Base-by-base conservation (phyloP, 2,329 filamentous ascomycete species). In the Teratosphaeria viscida region DNA sequence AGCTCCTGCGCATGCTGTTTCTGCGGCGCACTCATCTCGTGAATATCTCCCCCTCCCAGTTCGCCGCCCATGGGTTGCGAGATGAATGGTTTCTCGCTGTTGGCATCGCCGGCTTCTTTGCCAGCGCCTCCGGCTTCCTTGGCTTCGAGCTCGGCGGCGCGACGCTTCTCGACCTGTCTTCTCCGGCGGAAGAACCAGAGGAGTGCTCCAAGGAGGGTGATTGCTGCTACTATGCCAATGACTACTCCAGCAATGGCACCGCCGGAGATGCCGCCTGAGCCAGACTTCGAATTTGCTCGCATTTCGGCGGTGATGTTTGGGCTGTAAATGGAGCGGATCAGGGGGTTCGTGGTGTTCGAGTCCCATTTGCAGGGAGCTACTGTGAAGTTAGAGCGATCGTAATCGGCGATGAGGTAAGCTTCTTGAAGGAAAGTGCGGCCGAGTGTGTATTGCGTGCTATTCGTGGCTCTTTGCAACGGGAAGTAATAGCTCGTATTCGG, bases 371-470 rank as follows among this genome's bases (percentile, higher is more conserved):
- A 73, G 11, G 71, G 71, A 3, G 71, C 70, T 34, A 74, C 62
- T 16, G 71, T 73, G 62, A 74, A 73, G 61, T 73, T 73, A 26
- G 58, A 55, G 39, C 67, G 66, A 27, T 73, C 70, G 62, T 74
- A 74, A 60, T 74, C 72, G 7, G 67, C 69, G 52, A 72, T 71
- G 5, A 74, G 58, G 56, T 74, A 74, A n/a, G 72, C 71, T 65
- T 74, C 72, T 61, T 74, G 72, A 32, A 74, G 64, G 64, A 74
- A 74, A 0, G 69, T 63, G 10, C 72, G 69, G 27, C 72, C 72
- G 1, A 74, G 65, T 0, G 70, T 73, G 62, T 73, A 73, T 56
- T 74, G 72, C 1, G 68, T 69, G 12, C 65, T 61, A 56, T 72
- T 72, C 2, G 61, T 62, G 3, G 68, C 72, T 32, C 71, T 65